Conservation (phyloP, 768 basidiomycete genomes). For the Mrakia blollopis region DNA sequence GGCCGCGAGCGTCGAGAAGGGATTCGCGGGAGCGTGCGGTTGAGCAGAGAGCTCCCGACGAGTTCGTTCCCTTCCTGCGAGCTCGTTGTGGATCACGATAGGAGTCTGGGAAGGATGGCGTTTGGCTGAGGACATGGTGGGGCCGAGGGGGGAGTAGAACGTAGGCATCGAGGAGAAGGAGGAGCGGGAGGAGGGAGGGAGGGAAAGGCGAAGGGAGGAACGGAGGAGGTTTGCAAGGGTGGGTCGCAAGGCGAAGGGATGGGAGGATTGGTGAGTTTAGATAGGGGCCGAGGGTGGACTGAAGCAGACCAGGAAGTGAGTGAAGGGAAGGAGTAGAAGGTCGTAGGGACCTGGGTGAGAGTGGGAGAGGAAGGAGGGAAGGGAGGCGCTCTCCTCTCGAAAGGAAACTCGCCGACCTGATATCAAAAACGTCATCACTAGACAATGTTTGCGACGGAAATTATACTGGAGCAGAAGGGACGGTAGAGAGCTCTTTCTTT, state of each 20-base stretch:
- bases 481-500: no score
- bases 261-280: not conserved
- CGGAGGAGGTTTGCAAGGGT: not conserved
- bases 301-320: no score
- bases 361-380: no score
- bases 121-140: not conserved
- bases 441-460: no score
- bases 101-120: not conserved
- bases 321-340: no score
- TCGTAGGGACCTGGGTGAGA: no score
- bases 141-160: not conserved
- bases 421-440: no score
- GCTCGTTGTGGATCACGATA: not conserved
- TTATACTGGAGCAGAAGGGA: no score
- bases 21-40: not conserved
- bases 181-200: not conserved
- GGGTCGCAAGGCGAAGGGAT: not conserved
- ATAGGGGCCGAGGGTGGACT: no score
- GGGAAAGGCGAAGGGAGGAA: not conserved
- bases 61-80: not conserved
- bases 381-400: no score
- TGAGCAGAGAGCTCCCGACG: not conserved
- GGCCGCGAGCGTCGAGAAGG: not conserved
- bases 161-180: not conserved
- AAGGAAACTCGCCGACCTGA: no score